Base-by-base conservation (phyloP, 257 asterid genomes). In the Paraleonurus japonicus region DNA sequence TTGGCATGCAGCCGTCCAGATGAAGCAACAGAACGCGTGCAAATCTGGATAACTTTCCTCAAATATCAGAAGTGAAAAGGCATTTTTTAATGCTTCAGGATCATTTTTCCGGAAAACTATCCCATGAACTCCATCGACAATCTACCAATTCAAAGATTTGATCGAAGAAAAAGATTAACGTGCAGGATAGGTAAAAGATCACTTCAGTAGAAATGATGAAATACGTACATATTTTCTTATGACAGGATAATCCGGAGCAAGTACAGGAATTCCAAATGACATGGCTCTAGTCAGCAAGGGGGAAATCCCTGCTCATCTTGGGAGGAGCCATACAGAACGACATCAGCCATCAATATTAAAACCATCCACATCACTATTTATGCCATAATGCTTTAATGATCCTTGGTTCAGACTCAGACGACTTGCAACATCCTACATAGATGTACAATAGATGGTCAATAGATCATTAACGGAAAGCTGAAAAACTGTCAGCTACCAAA, bases 261-360 rank as follows among this genome's bases (percentile, higher is more conserved):
- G 71, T 27, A 87, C 67, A 75, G 99, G 99, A 74, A 87, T 76
- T 67, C 96, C 99, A 72, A 89, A 87, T 61, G 98, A 78, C 98
- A 95, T 89, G 77, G 99, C 99, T 71, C 99, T 85, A 7, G 80
- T 85, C 68, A 95, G 81, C 58, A 88, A 77, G 61, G 92, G 86
- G 99, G 97, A 83, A 95, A 95, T 15, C 87, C 91, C 78, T 88
- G 98, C 78, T 88, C 99, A 33, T 86, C 90, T 85, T 95, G 99
- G 47, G 99, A 78, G 54, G 99, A 89, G 70, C 87, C 89, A 75
- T 89, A 92, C 35, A 95, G 89, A 78, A 89, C 84, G 63, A 95
- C 83, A 83, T 95, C 98, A 75, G 97, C 87, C 96, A 92, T 95
- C 85, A 95, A 72, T 75, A 88, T 82, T 74, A 92, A n/a, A 70